These are phyloP conservation scores for Aureobasidium sp. DNA, from an alignment of 2,329 filamentous ascomycete genomes.

Conservation along the genomic window DNA sequence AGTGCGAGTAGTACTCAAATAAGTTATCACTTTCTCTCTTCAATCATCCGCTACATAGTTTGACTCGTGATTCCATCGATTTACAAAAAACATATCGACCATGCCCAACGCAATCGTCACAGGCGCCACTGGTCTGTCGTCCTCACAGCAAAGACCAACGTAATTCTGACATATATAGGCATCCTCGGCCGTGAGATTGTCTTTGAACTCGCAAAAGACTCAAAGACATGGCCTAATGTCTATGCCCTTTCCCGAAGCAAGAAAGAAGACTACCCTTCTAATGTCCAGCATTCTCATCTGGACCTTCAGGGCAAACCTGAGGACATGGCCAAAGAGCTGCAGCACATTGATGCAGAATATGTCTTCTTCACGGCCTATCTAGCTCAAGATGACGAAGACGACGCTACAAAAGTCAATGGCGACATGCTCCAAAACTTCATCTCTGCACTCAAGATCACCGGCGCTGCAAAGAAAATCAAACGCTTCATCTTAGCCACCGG, in stretches of 20 bases:
- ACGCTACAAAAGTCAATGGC: conserved; percentile 35
- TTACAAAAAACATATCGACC: not conserved
- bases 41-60: no score
- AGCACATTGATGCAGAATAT: conserved; percentile 33
- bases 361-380: conserved; percentile 42
- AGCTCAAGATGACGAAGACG: conserved; percentile 31
- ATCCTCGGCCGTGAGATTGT: conserved; percentile 38
- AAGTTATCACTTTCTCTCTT: no score
- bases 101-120: conserved; percentile 31
- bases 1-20: no score
- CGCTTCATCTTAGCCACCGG: conserved; percentile 45
- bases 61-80: no score
- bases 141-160: not conserved
- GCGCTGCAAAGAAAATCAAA: conserved; percentile 37
- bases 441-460: conserved; percentile 37
- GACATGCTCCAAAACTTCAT: conserved; percentile 45
- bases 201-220: conserved; percentile 31
- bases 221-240: conserved; percentile 32
- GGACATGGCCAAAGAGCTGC: conserved; percentile 34
- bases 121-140: conserved; percentile 26
- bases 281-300: conserved; percentile 34
- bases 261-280: conserved; percentile 31
- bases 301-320: conserved; percentile 32
- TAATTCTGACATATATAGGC: conserved; percentile 23
- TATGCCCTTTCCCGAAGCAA: conserved; percentile 37